Percentiles rank a stretch among this genome's conserved stretches.
Evolutionary conservation across 1,284 basidiomycete species (phyloP).

Genomic region (Apiotrichum mycotoxinovorans): DNA sequence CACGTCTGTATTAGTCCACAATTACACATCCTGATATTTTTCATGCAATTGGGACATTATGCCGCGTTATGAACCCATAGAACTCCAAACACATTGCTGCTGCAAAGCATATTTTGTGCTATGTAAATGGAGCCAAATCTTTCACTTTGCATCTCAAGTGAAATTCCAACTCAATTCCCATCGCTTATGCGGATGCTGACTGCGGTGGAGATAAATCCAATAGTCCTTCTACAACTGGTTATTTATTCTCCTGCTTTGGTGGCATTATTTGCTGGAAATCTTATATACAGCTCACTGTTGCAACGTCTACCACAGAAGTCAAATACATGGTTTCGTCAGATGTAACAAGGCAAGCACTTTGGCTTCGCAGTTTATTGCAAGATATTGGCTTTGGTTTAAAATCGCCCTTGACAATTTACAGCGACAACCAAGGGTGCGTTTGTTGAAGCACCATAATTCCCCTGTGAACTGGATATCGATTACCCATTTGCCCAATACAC

Average conservation of each 20-base stretch:
- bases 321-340: constrained; percentile 22
- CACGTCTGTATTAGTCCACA: constrained; percentile 20
- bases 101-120: constrained; percentile 25
- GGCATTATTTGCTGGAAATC: constrained; percentile 24
- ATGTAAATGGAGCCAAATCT: constrained; percentile 16
- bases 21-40: constrained; percentile 25
- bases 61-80: constrained; percentile 25
- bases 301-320: constrained; percentile 22
- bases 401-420: neutral
- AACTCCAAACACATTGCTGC: constrained; percentile 19
- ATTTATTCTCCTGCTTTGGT: constrained; percentile 21
- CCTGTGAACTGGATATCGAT: too few species aligned
- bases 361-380: constrained; percentile 6
- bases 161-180: neutral
- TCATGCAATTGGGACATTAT: constrained; percentile 20
- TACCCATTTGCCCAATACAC: too few species aligned
- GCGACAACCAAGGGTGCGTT: neutral
- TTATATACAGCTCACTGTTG: constrained; percentile 24
- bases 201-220: constrained; percentile 23
- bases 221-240: constrained; percentile 33
- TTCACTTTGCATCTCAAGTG: constrained; percentile 8
- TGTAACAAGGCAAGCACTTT: constrained; percentile 11
- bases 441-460: too few species aligned
- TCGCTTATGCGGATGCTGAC: constrained; percentile 23
- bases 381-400: neutral